These are phyloP conservation scores for Oryza brachyantha DNA, from an alignment of 176 grass and related monocot genomes.

Conservation along the genomic window DNA sequence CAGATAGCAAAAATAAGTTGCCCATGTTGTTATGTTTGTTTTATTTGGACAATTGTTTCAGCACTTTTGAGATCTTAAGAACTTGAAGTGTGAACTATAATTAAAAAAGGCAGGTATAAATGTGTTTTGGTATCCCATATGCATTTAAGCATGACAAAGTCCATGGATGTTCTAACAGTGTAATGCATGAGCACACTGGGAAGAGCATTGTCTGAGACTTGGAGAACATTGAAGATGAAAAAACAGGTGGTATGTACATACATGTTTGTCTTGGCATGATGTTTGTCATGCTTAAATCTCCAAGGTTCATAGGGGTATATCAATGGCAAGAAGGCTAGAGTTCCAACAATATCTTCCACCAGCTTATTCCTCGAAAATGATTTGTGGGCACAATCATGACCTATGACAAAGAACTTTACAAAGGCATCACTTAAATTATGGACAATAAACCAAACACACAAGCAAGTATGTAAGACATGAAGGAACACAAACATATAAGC, in stretches of 20 bases:
- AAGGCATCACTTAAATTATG: slow-evolving; percentile 41
- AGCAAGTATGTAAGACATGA: not conserved
- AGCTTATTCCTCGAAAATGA: slow-evolving; percentile 99
- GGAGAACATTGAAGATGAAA: slow-evolving; percentile 2
- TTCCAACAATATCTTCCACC: slow-evolving; percentile 90
- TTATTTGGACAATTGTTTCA: slow-evolving; percentile 2
- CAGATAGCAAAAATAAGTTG: not conserved
- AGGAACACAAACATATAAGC: slow-evolving; percentile 4
- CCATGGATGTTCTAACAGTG: not conserved
- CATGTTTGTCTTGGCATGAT: slow-evolving; percentile 98
- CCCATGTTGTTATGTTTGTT: not conserved
- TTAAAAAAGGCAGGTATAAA: slow-evolving; percentile 8
- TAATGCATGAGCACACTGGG: not conserved
- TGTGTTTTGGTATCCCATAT: not conserved
- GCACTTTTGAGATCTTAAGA: not conserved
- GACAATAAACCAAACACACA: not conserved
- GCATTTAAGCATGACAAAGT: not conserved
- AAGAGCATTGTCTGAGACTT: slow-evolving; percentile 4
- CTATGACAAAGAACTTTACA: slow-evolving; percentile 99
- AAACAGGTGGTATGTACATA: slow-evolving; percentile 40
- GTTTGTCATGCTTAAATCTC: slow-evolving; percentile 95
- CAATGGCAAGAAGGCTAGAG: slow-evolving; percentile 87
- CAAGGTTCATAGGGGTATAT: slow-evolving; percentile 99
- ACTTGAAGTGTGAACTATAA: not conserved
- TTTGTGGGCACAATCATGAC: slow-evolving; percentile 96